Evolutionary conservation across 768 basidiomycete genomes (phyloP).

Genomic region (Leccinum incarnatum): DNA sequence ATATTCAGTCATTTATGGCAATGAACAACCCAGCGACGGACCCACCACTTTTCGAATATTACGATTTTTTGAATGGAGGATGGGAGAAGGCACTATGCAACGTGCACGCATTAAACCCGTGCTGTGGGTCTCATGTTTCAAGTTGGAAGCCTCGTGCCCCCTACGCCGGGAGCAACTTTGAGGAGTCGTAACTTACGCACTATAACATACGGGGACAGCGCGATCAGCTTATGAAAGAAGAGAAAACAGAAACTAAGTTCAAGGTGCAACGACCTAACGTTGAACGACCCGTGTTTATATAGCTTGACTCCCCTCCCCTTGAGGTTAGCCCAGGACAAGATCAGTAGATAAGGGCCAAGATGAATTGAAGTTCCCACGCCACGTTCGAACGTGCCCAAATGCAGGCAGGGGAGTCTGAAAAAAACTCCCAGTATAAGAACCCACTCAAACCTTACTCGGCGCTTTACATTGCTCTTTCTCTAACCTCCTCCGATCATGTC

Average conservation of each 20-base stretch:
- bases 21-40: neutral
- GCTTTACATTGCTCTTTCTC: constrained; percentile 13
- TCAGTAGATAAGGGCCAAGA: constrained; percentile 10
- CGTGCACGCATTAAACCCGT: neutral
- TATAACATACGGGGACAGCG: neutral
- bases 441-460: constrained; percentile 16
- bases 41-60: neutral
- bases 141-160: constrained; percentile 15
- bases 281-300: neutral
- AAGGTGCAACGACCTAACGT: neutral
- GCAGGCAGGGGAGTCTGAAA: constrained; percentile 35
- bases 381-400: constrained; percentile 24
- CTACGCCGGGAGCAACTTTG: neutral
- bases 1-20: neutral
- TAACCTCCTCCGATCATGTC: constrained; percentile 25
- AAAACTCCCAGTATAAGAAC: constrained; percentile 26
- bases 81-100: neutral
- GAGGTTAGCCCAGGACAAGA: neutral
- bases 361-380: constrained; percentile 5
- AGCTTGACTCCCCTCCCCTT: too few species aligned
- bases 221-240: neutral
- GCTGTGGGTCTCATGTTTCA: neutral
- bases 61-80: neutral
- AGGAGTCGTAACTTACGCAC: neutral
- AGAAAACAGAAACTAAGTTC: neutral